These are phyloP conservation scores for Lachancea nothofagi DNA, from an alignment of 805 yeast genomes.

Conservation along the genomic window DNA sequence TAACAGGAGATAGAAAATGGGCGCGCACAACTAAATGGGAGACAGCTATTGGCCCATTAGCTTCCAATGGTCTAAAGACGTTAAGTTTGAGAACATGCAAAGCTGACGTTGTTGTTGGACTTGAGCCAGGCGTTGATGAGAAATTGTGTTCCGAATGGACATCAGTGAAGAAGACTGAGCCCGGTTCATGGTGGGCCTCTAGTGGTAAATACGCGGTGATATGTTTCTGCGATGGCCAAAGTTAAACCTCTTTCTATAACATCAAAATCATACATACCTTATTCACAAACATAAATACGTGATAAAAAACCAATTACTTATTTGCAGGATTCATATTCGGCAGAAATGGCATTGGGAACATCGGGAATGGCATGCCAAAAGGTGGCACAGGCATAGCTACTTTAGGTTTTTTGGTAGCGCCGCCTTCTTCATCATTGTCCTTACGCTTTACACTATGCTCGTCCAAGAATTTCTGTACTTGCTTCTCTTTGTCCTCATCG, in stretches of 20 bases:
- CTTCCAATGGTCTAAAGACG: conserved; percentile 54
- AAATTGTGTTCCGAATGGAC: conserved; percentile 58
- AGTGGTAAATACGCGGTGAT: conserved; percentile 95
- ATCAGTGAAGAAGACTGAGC: conserved; percentile 47
- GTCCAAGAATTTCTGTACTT: conserved; percentile 48
- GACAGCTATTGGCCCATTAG: conserved; percentile 64
- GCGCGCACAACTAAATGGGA: conserved; percentile 69
- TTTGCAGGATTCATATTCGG: conserved; percentile 12
- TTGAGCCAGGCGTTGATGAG: conserved; percentile 67
- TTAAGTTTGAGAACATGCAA: conserved; percentile 87
- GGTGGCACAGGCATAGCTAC: conserved; percentile 28
- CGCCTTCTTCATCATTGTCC: conserved; percentile 7
- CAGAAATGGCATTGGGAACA: conserved; percentile 36
- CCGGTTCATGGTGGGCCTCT: conserved; percentile 75
- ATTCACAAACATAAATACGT: conserved; percentile 1
- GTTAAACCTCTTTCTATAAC: not conserved
- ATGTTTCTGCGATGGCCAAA: conserved; percentile 37
- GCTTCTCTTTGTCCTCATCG: conserved; percentile 53
- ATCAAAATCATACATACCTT: not conserved
- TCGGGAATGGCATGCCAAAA: conserved; percentile 34
- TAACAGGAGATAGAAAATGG: conserved; percentile 91
- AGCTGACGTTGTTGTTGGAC: conserved; percentile 91
- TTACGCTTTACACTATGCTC: conserved; percentile 24
- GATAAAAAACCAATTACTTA: not conserved
- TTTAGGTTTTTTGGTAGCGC: conserved; percentile 10